Evolutionary conservation across 768 basidiomycete genomes (phyloP).

Genomic region (Brasilioporus rufonigricans): DNA sequence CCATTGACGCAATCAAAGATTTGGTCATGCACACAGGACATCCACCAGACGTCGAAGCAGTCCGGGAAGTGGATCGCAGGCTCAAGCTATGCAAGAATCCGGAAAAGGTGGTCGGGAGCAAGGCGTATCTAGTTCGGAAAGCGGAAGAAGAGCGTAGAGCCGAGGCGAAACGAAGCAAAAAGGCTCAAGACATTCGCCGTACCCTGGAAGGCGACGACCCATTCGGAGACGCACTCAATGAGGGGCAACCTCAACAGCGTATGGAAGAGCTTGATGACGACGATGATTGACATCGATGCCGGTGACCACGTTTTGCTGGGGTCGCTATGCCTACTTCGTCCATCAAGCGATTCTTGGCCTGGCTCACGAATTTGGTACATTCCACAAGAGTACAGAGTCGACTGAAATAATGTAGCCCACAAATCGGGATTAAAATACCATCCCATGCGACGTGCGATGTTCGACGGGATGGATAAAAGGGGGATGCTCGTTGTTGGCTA

Average conservation of each 20-base stretch:
- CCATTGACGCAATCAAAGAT: slow-evolving; percentile 47
- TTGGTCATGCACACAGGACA: slow-evolving; percentile 55
- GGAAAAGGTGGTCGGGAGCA: slow-evolving; percentile 90
- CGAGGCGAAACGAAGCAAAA: slow-evolving; percentile 65
- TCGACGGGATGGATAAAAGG: slow-evolving; percentile 20
- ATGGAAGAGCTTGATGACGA: slow-evolving; percentile 43
- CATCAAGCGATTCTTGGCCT: not conserved
- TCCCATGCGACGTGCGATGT: slow-evolving; percentile 24
- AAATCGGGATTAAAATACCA: not conserved
- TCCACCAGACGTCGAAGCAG: slow-evolving; percentile 75
- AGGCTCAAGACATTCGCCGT: slow-evolving; percentile 48
- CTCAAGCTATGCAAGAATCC: slow-evolving; percentile 92
- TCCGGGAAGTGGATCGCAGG: slow-evolving; percentile 86
- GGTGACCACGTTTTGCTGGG: not conserved
- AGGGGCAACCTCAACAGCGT: slow-evolving; percentile 27
- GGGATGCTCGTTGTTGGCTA: slow-evolving; percentile 48
- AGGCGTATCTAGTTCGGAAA: slow-evolving; percentile 70
- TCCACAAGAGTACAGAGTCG: not conserved
- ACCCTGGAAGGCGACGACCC: slow-evolving; percentile 59
- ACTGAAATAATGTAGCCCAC: slow-evolving; percentile 22
- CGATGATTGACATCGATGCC: slow-evolving; percentile 36
- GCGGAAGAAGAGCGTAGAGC: slow-evolving; percentile 70
- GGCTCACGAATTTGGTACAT: not conserved
- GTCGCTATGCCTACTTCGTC: not conserved
- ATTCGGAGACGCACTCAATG: slow-evolving; percentile 58